phyloP scores from a whole-genome alignment of 148 eudicot genomes.

The Fagopyrum homotropicum region DNA sequence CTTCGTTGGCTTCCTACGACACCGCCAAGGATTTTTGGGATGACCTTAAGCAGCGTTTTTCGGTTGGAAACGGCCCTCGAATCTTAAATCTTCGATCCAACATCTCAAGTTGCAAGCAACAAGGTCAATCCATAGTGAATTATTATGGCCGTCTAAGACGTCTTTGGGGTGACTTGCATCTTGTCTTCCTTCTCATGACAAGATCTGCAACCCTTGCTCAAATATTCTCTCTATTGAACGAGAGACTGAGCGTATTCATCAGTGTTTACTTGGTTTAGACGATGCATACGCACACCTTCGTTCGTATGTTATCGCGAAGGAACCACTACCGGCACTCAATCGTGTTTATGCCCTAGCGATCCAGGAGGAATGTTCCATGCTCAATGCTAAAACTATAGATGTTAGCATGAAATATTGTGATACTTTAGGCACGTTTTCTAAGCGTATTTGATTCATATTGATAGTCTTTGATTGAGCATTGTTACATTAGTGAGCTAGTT shows the following conservation, averaged over 20 bases:
- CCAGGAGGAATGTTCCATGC: not conserved
- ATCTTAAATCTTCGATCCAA: not conserved
- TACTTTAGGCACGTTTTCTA: no score
- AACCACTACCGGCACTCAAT: not conserved
- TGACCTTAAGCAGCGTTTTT: no score
- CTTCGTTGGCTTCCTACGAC: no score
- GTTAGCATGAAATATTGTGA: no score
- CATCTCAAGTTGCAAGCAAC: not conserved
- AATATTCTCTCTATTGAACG: not conserved
- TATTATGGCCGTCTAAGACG: not conserved
- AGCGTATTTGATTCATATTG: no score
- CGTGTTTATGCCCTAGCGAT: not conserved
- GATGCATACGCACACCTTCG: not conserved
- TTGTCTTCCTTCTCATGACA: not conserved
- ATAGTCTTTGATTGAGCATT: no score
- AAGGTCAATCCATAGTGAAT: not conserved
- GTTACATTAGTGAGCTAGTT: no score
- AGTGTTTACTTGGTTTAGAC: no score
- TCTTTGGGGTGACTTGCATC: not conserved
- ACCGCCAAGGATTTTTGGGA: not conserved
- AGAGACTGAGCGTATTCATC: not conserved
- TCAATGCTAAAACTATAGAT: not conserved
- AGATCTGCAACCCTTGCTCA: not conserved
- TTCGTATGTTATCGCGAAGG: not conserved
- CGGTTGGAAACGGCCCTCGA: not conserved